Evolutionary conservation across 495 filamentous ascomycete species (phyloP).

Genomic region (Trichoderma reesei): DNA sequence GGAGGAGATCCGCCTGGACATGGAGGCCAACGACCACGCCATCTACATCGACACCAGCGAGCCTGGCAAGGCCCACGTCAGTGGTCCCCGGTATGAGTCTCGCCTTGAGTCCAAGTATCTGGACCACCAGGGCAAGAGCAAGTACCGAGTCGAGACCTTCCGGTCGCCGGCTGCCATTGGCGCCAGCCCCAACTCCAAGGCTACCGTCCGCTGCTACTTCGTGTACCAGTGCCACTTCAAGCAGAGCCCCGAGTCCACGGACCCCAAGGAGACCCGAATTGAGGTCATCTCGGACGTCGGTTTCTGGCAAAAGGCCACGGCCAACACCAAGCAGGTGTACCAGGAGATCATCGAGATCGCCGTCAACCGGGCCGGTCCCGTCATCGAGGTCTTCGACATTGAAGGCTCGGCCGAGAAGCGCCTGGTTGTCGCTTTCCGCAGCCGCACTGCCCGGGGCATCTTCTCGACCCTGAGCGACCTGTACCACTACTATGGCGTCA

Average conservation of each 20-base stretch:
- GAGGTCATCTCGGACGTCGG: constrained; percentile 87
- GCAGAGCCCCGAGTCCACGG: constrained; percentile 52
- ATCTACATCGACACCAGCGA: constrained; percentile 97
- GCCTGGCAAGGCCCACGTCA: constrained; percentile 64
- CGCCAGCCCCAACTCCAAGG: constrained; percentile 43
- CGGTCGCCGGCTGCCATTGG: constrained; percentile 69
- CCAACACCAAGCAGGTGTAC: constrained; percentile 91
- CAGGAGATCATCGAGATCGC: constrained; percentile 83
- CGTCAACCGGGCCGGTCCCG: constrained; percentile 73
- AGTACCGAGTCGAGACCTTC: constrained; percentile 93
- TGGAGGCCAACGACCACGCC: constrained; percentile 89
- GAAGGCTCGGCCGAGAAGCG: constrained; percentile 83
- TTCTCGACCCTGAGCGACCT: constrained; percentile 94
- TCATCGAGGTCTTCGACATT: constrained; percentile 97
- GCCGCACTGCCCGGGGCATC: constrained; percentile 82
- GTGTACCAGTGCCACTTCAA: constrained; percentile 89
- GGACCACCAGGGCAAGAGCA: constrained; percentile 54
- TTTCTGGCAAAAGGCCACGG: constrained; percentile 89
- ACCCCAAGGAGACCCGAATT: constrained; percentile 72
- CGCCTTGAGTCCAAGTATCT: constrained; percentile 93
- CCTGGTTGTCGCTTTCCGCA: constrained; percentile 86
- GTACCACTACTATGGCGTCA: constrained; percentile 97
- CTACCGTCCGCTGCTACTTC: constrained; percentile 92
- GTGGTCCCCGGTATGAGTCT: constrained; percentile 83
- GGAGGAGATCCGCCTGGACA: constrained; percentile 87